These are phyloP conservation scores for Diaporthe sp. DNA, from an alignment of 2,329 filamentous ascomycete genomes.

Conservation along the genomic window DNA sequence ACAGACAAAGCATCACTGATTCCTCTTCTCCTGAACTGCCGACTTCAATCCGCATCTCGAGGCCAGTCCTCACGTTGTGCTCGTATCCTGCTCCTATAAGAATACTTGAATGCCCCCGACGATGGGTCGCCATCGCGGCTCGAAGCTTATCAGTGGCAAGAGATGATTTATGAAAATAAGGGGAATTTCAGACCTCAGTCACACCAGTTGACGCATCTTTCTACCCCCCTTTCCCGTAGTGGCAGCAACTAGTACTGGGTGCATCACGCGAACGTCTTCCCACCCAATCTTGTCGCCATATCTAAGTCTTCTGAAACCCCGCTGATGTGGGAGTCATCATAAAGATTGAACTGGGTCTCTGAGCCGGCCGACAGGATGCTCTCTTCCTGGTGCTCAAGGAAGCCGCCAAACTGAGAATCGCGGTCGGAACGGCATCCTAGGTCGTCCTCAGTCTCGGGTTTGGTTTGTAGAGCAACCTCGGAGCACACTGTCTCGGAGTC, in stretches of 20 bases:
- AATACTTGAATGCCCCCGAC: neutral
- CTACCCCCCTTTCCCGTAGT: neutral
- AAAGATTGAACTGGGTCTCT: neutral
- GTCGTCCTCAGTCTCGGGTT: neutral
- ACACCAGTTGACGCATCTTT: neutral
- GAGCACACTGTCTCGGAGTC: neutral
- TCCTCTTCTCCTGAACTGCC: neutral
- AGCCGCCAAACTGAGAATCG: slow-evolving; percentile 21
- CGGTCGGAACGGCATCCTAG: neutral
- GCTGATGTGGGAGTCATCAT: slow-evolving; percentile 12
- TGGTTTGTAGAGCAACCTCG: neutral
- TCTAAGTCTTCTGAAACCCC: slow-evolving; percentile 16
- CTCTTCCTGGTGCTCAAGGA: slow-evolving; percentile 32
- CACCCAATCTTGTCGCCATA: slow-evolving; percentile 26
- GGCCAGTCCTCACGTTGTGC: neutral
- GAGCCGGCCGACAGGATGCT: neutral
- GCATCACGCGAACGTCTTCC: neutral
- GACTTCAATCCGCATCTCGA: neutral
- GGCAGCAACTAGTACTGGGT: neutral
- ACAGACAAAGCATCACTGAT: neutral
- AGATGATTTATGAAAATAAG: neutral
- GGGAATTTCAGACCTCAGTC: neutral
- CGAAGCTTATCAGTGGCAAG: neutral
- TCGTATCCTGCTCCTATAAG: neutral
- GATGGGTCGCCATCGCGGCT: neutral